Base-by-base conservation (phyloP, 2,329 filamentous ascomycete genomes). In the Ascochyta pisi region DNA sequence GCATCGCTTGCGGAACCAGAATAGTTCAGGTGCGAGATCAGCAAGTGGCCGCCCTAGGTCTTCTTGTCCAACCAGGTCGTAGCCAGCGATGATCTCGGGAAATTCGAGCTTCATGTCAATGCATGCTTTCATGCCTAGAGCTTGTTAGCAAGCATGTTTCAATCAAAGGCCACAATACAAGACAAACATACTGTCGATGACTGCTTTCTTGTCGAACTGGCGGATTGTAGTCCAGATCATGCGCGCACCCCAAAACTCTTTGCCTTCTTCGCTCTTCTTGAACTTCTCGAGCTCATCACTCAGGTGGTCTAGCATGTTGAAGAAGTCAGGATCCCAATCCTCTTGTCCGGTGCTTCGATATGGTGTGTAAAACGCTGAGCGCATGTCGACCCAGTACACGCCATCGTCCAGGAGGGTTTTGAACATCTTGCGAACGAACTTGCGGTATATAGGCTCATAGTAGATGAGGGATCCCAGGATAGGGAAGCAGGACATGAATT, bases 1-100 rank as follows among this genome's bases (percentile, higher is more conserved):
- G 73, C 92, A 97, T 66, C 89, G 86, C 75, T 94, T 93, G 62
- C 88, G 88, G 82, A 98, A 97, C 92, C 92, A 97, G 76, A 97
- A 94, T 0, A 98, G 80, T 68, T 96, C 86, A 0, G 93, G 92
- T 0, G 94, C 83, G 3, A 96, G 78, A 63, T 95, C 90, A 27
- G 84, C 82, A 24, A 97, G 84, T 0, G 92, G 83, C 12, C 90
- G 85, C 1, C 92, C 93, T 1, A 83, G 74, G 69, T 96, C 90
- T 79, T 97, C 94, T 74, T 94, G 90, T 0, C 92, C 93, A 5
- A 96, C 92, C 9, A 97, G 78, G 75, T 98, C 94, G 76, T 92
- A 97, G 10, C 94, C 94, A 24, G 89, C 87, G 65, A 97, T 86
- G 7, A 96, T 81, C 45, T 92, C 82, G 0, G 94, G 91, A 71